Evolutionary conservation across 164 flowering plant species (phyloP).

Genomic region (Cinnamomum chago): DNA sequence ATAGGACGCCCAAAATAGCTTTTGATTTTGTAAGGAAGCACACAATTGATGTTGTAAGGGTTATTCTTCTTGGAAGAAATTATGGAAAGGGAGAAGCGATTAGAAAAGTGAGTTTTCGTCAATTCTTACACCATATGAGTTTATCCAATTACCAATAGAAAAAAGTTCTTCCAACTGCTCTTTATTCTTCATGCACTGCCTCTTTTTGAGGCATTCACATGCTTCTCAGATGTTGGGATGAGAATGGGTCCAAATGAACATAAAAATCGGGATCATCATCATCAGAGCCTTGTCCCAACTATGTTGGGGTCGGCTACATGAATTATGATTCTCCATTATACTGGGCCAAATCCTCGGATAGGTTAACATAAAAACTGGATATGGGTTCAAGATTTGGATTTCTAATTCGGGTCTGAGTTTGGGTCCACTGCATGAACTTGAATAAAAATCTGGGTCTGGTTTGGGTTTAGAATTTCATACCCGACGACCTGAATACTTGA

Average conservation of each 20-base stretch:
- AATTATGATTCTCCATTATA: neutral
- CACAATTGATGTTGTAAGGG: conserved; percentile 72
- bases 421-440: too few relatives aligned
- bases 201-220: neutral
- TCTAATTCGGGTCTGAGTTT: too few relatives aligned
- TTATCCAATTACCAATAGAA: too few relatives aligned
- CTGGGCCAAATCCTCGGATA: neutral
- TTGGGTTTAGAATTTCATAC: too few relatives aligned
- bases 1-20: conserved; percentile 80
- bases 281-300: neutral
- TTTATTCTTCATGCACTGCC: neutral
- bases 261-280: neutral
- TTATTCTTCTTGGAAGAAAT: conserved; percentile 85
- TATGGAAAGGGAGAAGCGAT: conserved; percentile 97
- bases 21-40: conserved; percentile 79
- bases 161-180: neutral
- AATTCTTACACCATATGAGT: neutral
- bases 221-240: neutral
- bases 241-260: neutral
- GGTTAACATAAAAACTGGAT: neutral
- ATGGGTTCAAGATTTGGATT: too few relatives aligned
- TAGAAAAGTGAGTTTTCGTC: conserved; percentile 70
- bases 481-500: too few relatives aligned
- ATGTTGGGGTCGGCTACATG: neutral
- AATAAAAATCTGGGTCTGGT: too few relatives aligned